Evolutionary conservation across 169 alveolate species (phyloP).

Genomic region (Besnoitia besnoiti): DNA sequence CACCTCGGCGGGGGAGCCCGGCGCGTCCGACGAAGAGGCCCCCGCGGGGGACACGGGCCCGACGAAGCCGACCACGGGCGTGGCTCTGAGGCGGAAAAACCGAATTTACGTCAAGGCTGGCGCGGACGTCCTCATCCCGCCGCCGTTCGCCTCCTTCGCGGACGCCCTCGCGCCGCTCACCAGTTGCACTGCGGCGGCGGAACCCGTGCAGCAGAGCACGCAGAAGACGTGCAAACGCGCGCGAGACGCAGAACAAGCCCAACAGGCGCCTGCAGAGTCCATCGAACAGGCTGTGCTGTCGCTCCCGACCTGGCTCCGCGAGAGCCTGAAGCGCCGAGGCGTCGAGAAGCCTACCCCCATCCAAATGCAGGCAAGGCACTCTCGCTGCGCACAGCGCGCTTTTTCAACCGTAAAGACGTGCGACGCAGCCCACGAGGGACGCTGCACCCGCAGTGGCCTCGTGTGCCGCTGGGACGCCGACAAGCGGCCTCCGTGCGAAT

Average conservation of each 20-base stretch:
- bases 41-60: background rate
- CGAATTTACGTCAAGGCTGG: slow-evolving; percentile 23
- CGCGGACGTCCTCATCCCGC: background rate
- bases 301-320: slow-evolving; percentile 42
- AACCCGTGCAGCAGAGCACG: background rate
- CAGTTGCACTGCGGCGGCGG: background rate
- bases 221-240: background rate
- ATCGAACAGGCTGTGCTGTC: background rate
- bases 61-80: background rate
- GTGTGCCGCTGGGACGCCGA: no score
- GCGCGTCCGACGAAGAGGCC: background rate
- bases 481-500: no score
- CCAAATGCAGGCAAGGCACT: slow-evolving; percentile 76
- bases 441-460: no score
- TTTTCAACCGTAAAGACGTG: no score
- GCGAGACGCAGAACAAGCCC: no score
- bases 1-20: background rate
- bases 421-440: no score
- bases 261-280: no score
- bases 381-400: no score
- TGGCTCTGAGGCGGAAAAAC: background rate
- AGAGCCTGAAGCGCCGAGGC: slow-evolving; percentile 26
- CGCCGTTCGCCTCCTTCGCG: background rate
- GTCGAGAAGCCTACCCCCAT: slow-evolving; percentile 81
- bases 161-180: background rate